Percentiles rank a stretch among this genome's conserved stretches.
Evolutionary conservation across 768 basidiomycete species (phyloP).

Genomic region (Dendrothele bispora): DNA sequence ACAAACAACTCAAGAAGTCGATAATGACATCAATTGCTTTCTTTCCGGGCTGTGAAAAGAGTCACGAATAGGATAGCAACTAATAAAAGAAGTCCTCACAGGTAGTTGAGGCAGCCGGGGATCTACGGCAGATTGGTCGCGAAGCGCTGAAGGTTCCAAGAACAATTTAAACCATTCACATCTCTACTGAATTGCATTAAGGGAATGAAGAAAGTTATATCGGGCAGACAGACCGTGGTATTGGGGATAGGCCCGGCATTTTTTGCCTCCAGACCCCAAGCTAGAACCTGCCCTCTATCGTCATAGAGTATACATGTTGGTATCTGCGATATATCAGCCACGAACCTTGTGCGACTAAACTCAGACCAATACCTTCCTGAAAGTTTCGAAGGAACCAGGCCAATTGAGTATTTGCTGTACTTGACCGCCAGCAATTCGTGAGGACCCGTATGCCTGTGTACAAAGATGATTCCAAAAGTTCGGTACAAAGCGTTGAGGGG

Average conservation of each 20-base stretch:
- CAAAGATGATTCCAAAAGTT: constrained; percentile 1
- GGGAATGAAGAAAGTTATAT: background rate
- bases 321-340: constrained; percentile 35
- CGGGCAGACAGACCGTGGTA: constrained; percentile 28
- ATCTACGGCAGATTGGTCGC: constrained; percentile 70
- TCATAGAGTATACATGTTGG: constrained; percentile 87
- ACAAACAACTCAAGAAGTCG: constrained; percentile 80
- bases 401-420: constrained; percentile 85
- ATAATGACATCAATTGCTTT: constrained; percentile 75
- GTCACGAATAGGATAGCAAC: constrained; percentile 3
- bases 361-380: constrained; percentile 59
- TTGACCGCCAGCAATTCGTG: constrained; percentile 74
- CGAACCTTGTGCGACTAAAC: background rate
- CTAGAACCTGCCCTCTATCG: constrained; percentile 66
- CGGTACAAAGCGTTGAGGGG: constrained; percentile 14
- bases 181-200: constrained; percentile 13
- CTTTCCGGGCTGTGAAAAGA: constrained; percentile 61
- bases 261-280: constrained; percentile 90
- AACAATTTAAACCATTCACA: constrained; percentile 82
- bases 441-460: constrained; percentile 78
- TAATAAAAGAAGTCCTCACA: constrained; percentile 41
- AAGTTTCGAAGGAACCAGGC: constrained; percentile 85
- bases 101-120: constrained; percentile 79
- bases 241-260: constrained; percentile 71
- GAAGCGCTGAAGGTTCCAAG: constrained; percentile 77